A percentile compares a stretch with the other conserved stretches of the same genome.
These are phyloP conservation scores for Clarireedia homoeocarpa DNA, from an alignment of 2,329 filamentous ascomycete species.

Conservation along the genomic window DNA sequence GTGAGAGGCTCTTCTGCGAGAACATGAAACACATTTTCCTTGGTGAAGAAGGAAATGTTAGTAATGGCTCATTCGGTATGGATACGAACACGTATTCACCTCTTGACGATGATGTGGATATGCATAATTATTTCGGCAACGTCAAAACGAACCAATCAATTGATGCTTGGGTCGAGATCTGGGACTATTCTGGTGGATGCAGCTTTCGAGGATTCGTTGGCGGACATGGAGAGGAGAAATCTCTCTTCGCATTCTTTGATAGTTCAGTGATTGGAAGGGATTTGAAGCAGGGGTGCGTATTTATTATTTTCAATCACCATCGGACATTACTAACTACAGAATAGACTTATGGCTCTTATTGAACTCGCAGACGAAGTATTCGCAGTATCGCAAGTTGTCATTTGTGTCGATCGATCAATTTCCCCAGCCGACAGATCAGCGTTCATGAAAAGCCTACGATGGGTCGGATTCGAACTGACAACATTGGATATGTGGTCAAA, in stretches of 20 bases:
- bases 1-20: constrained; percentile 99
- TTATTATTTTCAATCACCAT: constrained; percentile 1
- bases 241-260: constrained; percentile 86
- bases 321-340: constrained; percentile 25
- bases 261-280: constrained; percentile 63
- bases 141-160: constrained; percentile 18
- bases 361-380: constrained; percentile 76
- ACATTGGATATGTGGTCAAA: constrained; percentile 71
- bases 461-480: constrained; percentile 83
- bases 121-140: constrained; percentile 23
- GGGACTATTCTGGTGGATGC: constrained; percentile 73
- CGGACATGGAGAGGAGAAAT: constrained; percentile 60
- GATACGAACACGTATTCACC: constrained; percentile 55
- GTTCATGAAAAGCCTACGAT: constrained; percentile 75
- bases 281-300: constrained; percentile 74
- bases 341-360: constrained; percentile 78
- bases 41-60: constrained; percentile 82
- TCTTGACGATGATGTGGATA: constrained; percentile 24
- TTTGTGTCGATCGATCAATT: constrained; percentile 70
- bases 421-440: constrained; percentile 54
- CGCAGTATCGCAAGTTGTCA: constrained; percentile 67
- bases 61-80: constrained; percentile 79
- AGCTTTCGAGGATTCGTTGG: constrained; percentile 82
- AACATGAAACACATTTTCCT: constrained; percentile 88
- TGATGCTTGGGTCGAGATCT: constrained; percentile 30